Conservation (phyloP, 768 basidiomycete species). For the Hemileccinum rubropunctum region DNA sequence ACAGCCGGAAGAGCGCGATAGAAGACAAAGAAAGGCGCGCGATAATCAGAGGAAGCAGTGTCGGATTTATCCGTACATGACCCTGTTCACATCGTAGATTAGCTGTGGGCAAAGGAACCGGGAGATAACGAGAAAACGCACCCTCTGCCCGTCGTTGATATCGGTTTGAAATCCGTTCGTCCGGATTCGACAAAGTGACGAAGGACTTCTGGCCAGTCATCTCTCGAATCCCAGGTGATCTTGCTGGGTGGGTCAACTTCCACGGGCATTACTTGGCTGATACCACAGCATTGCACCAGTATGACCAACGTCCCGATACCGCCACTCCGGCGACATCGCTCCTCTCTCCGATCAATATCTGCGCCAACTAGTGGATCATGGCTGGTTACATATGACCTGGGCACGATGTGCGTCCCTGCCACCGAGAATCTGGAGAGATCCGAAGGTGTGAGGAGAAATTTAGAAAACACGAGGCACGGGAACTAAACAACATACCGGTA, state of each 20-base stretch:
- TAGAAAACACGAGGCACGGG: constrained; percentile 16
- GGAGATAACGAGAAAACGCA: constrained; percentile 38
- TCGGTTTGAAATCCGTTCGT: constrained; percentile 78
- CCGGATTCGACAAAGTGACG: constrained; percentile 70
- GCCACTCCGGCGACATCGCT: constrained; percentile 70
- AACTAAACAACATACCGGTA: constrained; percentile 51
- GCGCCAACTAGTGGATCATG: constrained; percentile 69
- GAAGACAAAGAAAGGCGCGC: constrained; percentile 12
- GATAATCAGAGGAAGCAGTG: background rate
- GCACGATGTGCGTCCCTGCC: constrained; percentile 66
- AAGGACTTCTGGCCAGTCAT: constrained; percentile 71
- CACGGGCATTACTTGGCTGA: constrained; percentile 84
- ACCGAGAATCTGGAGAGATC: constrained; percentile 59
- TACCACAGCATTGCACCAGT: constrained; percentile 70
- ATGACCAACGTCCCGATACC: constrained; percentile 76
- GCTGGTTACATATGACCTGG: constrained; percentile 61
- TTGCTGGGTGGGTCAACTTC: constrained; percentile 78
- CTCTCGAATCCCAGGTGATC: constrained; percentile 72
- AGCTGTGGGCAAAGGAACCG: constrained; percentile 2
- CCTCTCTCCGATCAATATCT: constrained; percentile 78
- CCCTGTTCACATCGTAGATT: constrained; percentile 23
- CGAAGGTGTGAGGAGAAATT: constrained; percentile 12
- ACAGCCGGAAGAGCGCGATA: background rate
- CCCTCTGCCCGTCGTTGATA: constrained; percentile 74
- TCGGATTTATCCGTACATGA: constrained; percentile 41